Base-by-base conservation (phyloP, 83 land plant genomes). In the Picea abies region DNA sequence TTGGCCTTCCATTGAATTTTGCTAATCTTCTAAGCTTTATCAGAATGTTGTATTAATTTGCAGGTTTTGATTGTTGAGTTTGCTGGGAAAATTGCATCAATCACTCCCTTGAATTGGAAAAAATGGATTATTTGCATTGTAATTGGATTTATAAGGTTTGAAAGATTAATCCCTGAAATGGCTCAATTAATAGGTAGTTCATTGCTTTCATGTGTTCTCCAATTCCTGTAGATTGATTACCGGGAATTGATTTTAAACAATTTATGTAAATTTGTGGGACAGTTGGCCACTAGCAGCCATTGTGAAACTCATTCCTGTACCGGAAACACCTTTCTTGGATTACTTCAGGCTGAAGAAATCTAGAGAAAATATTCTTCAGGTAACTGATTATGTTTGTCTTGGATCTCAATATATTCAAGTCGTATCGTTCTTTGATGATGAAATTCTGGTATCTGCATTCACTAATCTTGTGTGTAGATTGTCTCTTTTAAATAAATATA, bases 41-140 rank as follows among this genome's bases (percentile, higher is more conserved):
- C 3, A 4, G 49, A 70, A 71, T 19, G 39, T 39, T 71, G 32
- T 41, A 49, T 87, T 10, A 15, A 85, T 69, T 73, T 89, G 12
- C 92, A 91, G 71, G 88, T 90, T 49, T 37, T 91, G 63, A 91
- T 89, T 44, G 93, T 91, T 70, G 89, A 90, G 83, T 90, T 91
- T 65, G 23, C 87, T 49, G 82, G 72, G 64, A 87, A 79, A 47
- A 89, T 91, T 80, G 90, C 90, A 39, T 70, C 71, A 17, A 89
- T 90, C 0, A 84, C 69, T 44, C 83, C 62, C 61, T 81, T 89
- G n/a, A 49, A 70, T 37, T 81, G 79, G 85, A 70, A 23, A 35
- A 85, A 87, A 64, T 91, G 92, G 92, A 70, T 73, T 23, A 44
- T 85, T 29, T 91, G 88, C 25, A 58, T 87, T 17, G 86, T 52